phyloP scores from a whole-genome alignment of 2,329 filamentous ascomycete species.

The Sclerotinia nivalis region DNA sequence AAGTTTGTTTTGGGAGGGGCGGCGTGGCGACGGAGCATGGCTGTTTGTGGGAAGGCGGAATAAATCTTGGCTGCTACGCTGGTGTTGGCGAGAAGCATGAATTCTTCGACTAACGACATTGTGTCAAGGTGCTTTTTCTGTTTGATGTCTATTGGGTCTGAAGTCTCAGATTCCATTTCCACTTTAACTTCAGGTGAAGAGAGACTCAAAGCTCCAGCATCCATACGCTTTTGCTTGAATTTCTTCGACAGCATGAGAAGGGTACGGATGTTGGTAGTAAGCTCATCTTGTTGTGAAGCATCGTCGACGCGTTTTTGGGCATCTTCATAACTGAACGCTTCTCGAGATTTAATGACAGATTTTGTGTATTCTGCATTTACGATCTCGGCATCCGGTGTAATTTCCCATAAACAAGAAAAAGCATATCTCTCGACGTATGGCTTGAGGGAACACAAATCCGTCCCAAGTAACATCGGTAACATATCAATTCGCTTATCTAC shows the following conservation, averaged over 20 bases:
- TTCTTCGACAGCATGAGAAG: constrained; percentile 89
- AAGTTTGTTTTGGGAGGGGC: constrained; percentile 95
- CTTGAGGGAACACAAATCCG: constrained; percentile 93
- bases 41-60: constrained; percentile 90
- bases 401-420: constrained; percentile 86
- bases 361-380: constrained; percentile 89
- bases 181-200: constrained; percentile 98
- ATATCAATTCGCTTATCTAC: constrained; percentile 99
- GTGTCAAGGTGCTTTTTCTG: constrained; percentile 93
- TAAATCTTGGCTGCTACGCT: constrained; percentile 90
- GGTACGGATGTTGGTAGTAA: constrained; percentile 86
- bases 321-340: constrained; percentile 97
- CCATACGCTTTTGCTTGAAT: constrained; percentile 92
- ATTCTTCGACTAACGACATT: constrained; percentile 97
- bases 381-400: constrained; percentile 81
- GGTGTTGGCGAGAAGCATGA: constrained; percentile 98
- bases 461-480: constrained; percentile 94
- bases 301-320: constrained; percentile 95
- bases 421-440: constrained; percentile 95
- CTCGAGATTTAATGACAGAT: constrained; percentile 93
- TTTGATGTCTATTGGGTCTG: constrained; percentile 93
- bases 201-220: constrained; percentile 89
- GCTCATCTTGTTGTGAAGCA: constrained; percentile 77
- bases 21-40: constrained; percentile 87
- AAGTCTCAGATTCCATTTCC: constrained; percentile 91